Base-by-base conservation (phyloP, 2,329 filamentous ascomycete species). In the Tolypocladium cylindrosporum region DNA sequence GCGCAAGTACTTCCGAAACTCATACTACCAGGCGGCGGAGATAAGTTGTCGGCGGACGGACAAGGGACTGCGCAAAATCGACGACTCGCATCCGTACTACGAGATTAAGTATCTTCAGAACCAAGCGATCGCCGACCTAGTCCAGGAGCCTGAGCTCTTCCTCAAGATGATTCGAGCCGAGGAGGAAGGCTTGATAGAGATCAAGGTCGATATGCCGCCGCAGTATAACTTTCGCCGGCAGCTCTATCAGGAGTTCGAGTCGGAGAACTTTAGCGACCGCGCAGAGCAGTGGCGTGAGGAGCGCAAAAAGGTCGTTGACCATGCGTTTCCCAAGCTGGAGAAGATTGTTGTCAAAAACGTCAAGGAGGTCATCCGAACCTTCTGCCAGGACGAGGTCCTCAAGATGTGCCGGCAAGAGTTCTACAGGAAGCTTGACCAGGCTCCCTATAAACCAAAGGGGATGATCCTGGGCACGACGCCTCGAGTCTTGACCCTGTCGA, bases 81-180 rank as follows among this genome's bases (percentile, higher is more conserved):
- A 96, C 65, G 93, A 97, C 61, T 86, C 94, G 31, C 92, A 97
- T 67, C 91, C 91, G 0, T 97, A 95, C 72, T 97, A 97, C 70
- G 94, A 97, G 72, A 90, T 99, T 77, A 96, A 99, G 73, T 99
- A 99, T 66, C 80, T 99, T 24, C 86, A 91, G 62, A 91, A 94
- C 66, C 92, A 97, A 72, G 89, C 90, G 9, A 88, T 97, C 61
- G 78, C 79, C 48, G 89, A 94, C 63, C 83, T 97, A 59, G 88
- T 91, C 3, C 84, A 86, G 56, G 86, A 89, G 56, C 94, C 94
- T 1, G 92, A 97, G 63, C 79, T 96, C 34, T 99, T 94, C 70
- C 77, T 99, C 58, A 93, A 95, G 74, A 99, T 99, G 94, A 85
- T 97, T 72, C 95, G 91, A 71, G 94, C 94, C 1, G 94, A 99